A percentile compares a stretch with the other conserved stretches of the same genome.
These are phyloP conservation scores for Hypomontagnella submonticulosa DNA, from an alignment of 495 filamentous ascomycete species.

Conservation along the genomic window DNA sequence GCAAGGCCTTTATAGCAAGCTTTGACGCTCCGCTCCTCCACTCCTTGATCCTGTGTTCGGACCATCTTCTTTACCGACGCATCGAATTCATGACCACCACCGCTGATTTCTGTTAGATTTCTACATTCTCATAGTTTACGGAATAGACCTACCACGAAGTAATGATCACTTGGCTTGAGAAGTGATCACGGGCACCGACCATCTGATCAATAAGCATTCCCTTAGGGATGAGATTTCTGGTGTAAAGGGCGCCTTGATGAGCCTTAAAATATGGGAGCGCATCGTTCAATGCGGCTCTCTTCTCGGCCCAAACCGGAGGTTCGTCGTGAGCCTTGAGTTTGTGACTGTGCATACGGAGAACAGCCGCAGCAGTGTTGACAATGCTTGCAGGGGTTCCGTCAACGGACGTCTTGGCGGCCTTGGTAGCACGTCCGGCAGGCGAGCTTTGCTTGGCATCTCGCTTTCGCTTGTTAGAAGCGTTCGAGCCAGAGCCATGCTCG, in stretches of 20 bases:
- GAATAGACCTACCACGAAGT: conserved; percentile 67
- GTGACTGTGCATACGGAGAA: not conserved
- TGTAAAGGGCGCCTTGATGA: conserved; percentile 71
- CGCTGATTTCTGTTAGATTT: conserved; percentile 43
- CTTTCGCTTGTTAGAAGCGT: not conserved
- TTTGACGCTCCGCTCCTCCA: conserved; percentile 43
- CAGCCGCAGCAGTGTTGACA: no score
- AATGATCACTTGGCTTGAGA: conserved; percentile 74
- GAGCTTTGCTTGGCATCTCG: not conserved
- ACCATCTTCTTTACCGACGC: conserved; percentile 54
- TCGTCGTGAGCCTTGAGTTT: conserved; percentile 54
- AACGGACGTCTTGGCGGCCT: not conserved
- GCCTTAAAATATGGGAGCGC: conserved; percentile 72
- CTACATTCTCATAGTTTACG: not conserved
- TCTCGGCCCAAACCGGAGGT: conserved; percentile 69
- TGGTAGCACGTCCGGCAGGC: not conserved
- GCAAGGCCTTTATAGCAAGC: conserved; percentile 54
- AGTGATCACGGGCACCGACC: conserved; percentile 64
- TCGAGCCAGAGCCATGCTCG: not conserved
- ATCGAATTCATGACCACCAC: conserved; percentile 61
- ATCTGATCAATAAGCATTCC: conserved; percentile 73
- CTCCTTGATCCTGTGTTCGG: conserved; percentile 57
- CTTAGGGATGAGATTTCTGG: conserved; percentile 55
- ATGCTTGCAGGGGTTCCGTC: not conserved
- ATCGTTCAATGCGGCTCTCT: conserved; percentile 72